A percentile compares a stretch with the other conserved stretches of the same genome.
phyloP scores from a whole-genome alignment of 2,329 filamentous ascomycete species.

The Incumbomyces delicatus region DNA sequence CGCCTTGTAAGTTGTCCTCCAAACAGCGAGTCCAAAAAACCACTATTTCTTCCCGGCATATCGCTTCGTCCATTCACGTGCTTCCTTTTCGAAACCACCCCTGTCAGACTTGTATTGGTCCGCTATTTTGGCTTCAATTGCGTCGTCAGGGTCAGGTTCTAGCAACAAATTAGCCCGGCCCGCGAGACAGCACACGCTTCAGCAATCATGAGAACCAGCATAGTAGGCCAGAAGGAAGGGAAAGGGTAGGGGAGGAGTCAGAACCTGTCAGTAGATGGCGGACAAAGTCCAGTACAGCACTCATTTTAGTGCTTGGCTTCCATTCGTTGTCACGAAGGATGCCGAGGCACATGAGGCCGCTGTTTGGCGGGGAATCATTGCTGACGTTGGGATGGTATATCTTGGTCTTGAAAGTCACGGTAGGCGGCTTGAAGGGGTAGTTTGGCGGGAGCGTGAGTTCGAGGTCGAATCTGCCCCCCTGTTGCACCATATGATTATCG shows the following conservation, averaged over 20 bases:
- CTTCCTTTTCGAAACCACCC: constrained; percentile 63
- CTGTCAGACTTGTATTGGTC: constrained; percentile 68
- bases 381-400: constrained; percentile 88
- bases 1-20: too few relatives aligned
- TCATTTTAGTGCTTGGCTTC: constrained; percentile 77
- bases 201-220: too few relatives aligned
- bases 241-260: too few relatives aligned
- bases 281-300: constrained; percentile 66
- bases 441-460: constrained; percentile 62
- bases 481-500: background rate
- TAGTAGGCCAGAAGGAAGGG: too few relatives aligned
- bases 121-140: constrained; percentile 76
- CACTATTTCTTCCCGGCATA: constrained; percentile 47
- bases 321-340: constrained; percentile 78
- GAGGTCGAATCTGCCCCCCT: constrained; percentile 66
- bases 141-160: constrained; percentile 80
- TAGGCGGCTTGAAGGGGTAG: constrained; percentile 84
- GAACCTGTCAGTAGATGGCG: constrained; percentile 51
- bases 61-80: constrained; percentile 60
- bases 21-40: too few relatives aligned
- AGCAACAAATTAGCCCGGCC: background rate
- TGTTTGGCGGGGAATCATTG: constrained; percentile 29
- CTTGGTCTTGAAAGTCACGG: constrained; percentile 71
- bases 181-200: background rate
- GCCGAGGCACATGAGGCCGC: constrained; percentile 75